phyloP scores from a whole-genome alignment of 768 basidiomycete genomes.

The Sporobolomyces roseus region DNA sequence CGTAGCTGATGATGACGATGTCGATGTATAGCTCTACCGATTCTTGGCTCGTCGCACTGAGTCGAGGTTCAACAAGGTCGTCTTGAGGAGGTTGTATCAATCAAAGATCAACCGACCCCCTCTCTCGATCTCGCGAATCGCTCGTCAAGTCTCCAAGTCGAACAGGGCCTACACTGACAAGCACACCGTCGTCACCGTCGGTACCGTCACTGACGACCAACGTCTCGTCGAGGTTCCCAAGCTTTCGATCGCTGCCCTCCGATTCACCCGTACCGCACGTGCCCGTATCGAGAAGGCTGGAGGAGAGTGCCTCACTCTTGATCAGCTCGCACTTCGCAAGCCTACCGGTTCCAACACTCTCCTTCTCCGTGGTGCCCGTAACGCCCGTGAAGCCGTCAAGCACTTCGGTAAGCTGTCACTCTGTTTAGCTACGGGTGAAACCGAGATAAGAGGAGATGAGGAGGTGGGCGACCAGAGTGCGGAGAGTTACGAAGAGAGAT shows the following conservation, averaged over 20 bases:
- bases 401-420: conserved; percentile 77
- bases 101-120: conserved; percentile 97
- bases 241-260: conserved; percentile 85
- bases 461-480: too few relatives aligned
- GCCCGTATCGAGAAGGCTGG: conserved; percentile 94
- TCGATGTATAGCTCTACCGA: conserved; percentile 76
- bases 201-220: conserved; percentile 91
- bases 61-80: conserved; percentile 90
- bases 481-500: not conserved
- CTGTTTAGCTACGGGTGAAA: too few relatives aligned
- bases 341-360: conserved; percentile 95
- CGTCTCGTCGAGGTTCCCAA: conserved; percentile 82
- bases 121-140: conserved; percentile 87
- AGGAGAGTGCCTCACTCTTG: conserved; percentile 89
- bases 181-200: conserved; percentile 84
- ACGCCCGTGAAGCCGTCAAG: conserved; percentile 87
- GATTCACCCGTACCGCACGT: conserved; percentile 86
- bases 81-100: conserved; percentile 94
- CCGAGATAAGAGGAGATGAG: too few relatives aligned
- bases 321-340: conserved; percentile 90
- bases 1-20: too few relatives aligned
- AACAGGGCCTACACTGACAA: conserved; percentile 54
- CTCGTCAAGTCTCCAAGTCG: conserved; percentile 52
- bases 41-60: conserved; percentile 97
- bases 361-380: conserved; percentile 85